These are phyloP conservation scores for Hyparrhenia diplandra DNA, from an alignment of 176 grass and related monocot species.

Conservation along the genomic window DNA sequence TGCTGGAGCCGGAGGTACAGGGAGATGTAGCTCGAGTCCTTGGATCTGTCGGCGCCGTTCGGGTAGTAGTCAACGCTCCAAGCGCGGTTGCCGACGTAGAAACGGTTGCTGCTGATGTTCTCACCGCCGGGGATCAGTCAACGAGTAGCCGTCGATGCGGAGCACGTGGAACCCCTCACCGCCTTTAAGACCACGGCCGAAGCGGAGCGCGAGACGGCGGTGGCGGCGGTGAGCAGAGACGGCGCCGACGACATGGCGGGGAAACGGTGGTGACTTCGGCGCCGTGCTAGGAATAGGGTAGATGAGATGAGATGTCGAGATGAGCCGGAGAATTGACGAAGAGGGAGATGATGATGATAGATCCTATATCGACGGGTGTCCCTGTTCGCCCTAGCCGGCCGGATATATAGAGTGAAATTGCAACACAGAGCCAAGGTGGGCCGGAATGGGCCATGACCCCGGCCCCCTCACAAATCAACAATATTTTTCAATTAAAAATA, in stretches of 20 bases:
- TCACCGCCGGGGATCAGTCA: background rate
- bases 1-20: background rate
- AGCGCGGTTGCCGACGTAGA: background rate
- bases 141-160: conserved; percentile 1
- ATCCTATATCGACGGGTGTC: too few species aligned
- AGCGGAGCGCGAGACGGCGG: background rate
- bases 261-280: too few species aligned
- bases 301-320: too few species aligned
- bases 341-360: too few species aligned
- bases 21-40: background rate
- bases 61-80: background rate
- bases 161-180: background rate
- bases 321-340: too few species aligned
- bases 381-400: too few species aligned
- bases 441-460: too few species aligned
- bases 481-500: too few species aligned
- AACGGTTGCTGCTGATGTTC: background rate
- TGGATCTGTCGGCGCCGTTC: background rate
- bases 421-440: too few species aligned
- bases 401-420: too few species aligned
- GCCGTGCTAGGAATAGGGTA: too few species aligned
- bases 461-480: too few species aligned
- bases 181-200: background rate
- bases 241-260: background rate
- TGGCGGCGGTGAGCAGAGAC: background rate